Evolutionary conservation across 2,329 filamentous ascomycete species (phyloP).

Genomic region (Mollisiaceae sp.): DNA sequence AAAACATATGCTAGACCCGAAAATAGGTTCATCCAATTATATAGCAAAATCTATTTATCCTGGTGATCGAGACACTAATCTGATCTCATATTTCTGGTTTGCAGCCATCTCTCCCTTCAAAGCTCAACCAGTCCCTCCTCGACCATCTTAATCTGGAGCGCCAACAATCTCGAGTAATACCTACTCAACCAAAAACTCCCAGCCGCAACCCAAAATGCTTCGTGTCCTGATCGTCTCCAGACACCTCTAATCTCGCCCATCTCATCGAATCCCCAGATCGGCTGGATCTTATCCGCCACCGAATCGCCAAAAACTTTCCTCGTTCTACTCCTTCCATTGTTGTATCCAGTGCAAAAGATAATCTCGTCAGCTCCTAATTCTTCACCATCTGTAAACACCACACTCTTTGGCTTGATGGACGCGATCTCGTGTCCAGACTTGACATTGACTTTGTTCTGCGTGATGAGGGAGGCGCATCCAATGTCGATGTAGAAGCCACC

Average conservation of each 20-base stretch:
- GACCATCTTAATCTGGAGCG: constrained; percentile 52
- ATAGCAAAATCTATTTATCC: too few relatives aligned
- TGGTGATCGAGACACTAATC: too few relatives aligned
- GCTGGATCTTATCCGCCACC: constrained; percentile 51
- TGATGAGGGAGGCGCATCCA: constrained; percentile 55
- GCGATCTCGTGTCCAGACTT: constrained; percentile 51
- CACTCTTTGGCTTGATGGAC: constrained; percentile 45
- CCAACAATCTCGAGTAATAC: constrained; percentile 51
- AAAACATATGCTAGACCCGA: too few relatives aligned
- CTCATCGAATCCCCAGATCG: constrained; percentile 53
- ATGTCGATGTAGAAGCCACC: constrained; percentile 64
- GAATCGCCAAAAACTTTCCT: constrained; percentile 55
- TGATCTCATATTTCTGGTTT: too few relatives aligned
- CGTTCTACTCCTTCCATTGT: constrained; percentile 56
- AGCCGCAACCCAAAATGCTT: constrained; percentile 55
- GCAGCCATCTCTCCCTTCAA: background rate
- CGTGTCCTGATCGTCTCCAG: constrained; percentile 41
- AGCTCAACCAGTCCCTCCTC: constrained; percentile 37
- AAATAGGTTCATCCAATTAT: too few relatives aligned
- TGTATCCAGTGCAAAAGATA: constrained; percentile 52
- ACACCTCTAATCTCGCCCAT: constrained; percentile 51
- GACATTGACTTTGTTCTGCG: constrained; percentile 57
- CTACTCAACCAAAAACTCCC: constrained; percentile 53
- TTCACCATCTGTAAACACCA: constrained; percentile 50
- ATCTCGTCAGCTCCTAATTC: constrained; percentile 56